Evolutionary conservation across 2,329 filamentous ascomycete genomes (phyloP), one percentile per base, ranked within the genome.

Genomic region (Claviceps capensis): DNA sequence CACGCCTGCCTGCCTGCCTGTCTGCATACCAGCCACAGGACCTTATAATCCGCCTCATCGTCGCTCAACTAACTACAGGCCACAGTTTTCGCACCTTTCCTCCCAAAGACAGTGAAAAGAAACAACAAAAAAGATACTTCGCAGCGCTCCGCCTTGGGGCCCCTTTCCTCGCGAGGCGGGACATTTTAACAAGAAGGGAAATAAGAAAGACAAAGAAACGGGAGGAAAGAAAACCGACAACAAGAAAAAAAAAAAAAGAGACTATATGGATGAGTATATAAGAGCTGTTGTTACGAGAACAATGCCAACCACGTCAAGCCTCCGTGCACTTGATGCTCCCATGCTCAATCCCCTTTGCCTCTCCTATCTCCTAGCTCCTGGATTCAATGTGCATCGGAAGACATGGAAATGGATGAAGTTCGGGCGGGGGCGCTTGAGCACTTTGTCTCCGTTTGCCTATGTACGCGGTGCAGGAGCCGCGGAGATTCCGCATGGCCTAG

Each of bases 371-470:
- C 13, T 43, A 19, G 47, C 45, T 41, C 48, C 50, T 54, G 49
- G 47, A 52, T 53, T 50, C 42, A 55, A 55, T 26, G 47, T 48
- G 41, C 50, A 55, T 48, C 51, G 44, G 23, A 49, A 52, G 47
- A 53, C 30, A 48, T 37, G 26, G 17, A 42, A 36, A 41, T 47
- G 41, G 13, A 23, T 23, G 36, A 34, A 34, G 30, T 34, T 23
- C 26, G 34, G 37, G 26, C 22, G 26, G 3, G 17, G 26, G 6
- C 41, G 6, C 22, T 41, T 17, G 17, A 19, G 9, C 34, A 11
- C 22, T 41, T 23, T 30, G 17, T 22, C 47, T 44, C 34, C n/a
- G 5, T 6, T 41, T 30, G 19, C 11, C 44, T 19, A 46, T 14
- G 34, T 37, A 46, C 9, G 22, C 19, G 17, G 40, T 50, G 30